Evolutionary conservation across 768 basidiomycete species (phyloP).

Genomic region (Trametes punicea): DNA sequence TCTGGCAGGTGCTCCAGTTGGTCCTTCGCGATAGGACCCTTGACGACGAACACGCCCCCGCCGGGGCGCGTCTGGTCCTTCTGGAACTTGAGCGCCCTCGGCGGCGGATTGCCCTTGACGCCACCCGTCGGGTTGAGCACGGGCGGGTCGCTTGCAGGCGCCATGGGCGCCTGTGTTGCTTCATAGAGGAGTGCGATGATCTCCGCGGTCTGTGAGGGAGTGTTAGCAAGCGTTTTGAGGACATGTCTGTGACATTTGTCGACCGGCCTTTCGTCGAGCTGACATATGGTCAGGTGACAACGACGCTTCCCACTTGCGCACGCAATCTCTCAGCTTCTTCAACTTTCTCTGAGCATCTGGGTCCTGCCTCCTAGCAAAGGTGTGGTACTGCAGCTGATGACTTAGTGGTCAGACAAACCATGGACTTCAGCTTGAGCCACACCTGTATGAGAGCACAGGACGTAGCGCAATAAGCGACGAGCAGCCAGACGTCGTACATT

Average conservation of each 20-base stretch:
- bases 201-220: slow-evolving; percentile 68
- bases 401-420: not conserved
- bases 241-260: slow-evolving; percentile 26
- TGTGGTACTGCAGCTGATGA: slow-evolving; percentile 68
- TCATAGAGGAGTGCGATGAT: slow-evolving; percentile 90
- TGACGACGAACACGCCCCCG: slow-evolving; percentile 80
- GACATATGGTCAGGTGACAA: slow-evolving; percentile 94
- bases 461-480: slow-evolving; percentile 85
- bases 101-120: slow-evolving; percentile 49
- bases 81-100: slow-evolving; percentile 61
- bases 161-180: slow-evolving; percentile 80
- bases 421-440: slow-evolving; percentile 21
- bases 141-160: slow-evolving; percentile 43
- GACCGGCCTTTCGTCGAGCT: slow-evolving; percentile 77
- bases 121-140: slow-evolving; percentile 79
- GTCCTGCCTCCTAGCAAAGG: slow-evolving; percentile 84
- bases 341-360: slow-evolving; percentile 69
- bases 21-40: slow-evolving; percentile 26
- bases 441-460: slow-evolving; percentile 91
- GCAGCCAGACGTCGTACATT: slow-evolving; percentile 82
- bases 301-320: slow-evolving; percentile 82
- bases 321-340: slow-evolving; percentile 77
- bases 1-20: slow-evolving; percentile 43
- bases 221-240: slow-evolving; percentile 20
- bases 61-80: slow-evolving; percentile 80